Base-by-base conservation (phyloP, 2,329 filamentous ascomycete genomes). In the Blastomyces silverae region DNA sequence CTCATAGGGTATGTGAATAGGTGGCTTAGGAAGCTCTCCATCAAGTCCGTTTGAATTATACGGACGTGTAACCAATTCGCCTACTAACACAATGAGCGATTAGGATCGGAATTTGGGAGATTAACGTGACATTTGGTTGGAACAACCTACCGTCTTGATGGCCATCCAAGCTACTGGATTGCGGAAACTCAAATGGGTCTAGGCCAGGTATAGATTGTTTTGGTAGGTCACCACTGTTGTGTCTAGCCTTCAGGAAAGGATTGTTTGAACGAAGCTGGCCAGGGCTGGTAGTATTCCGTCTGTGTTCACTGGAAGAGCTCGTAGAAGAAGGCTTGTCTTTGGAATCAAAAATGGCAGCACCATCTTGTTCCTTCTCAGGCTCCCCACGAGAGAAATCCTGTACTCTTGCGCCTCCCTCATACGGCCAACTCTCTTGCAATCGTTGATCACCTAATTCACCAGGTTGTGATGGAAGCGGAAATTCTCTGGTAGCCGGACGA, bases 201-300 rank as follows among this genome's bases (percentile, higher is more conserved):
- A 15, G 39, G 11, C 52, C 25, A 57, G 52, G 7, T 48, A n/a
- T 42, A 34, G 62, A 58, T 25, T 15, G 22, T 57, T 57, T 46
- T 17, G 6, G 39, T 7, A 10, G 59, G 28, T n/a, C 50, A 64
- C 37, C 58, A 15, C 42, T 64, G 60, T 31, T 63, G 25, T 70
- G 66, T 39, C 70, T 70, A 2, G 73, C 65, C 63, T 74, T 77
- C 61, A 78, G 57, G 55, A 78, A 78, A 6, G 76, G 76, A 50
- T 78, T 78, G 60, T 78, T 78, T 20, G 76, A 78, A 62, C 71
- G 74, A 31, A 78, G 69, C 57, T 72, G 59, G 22, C 53, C 31
- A 15, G 17, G 22, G 8, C 44, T 50, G 15, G 46, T 13, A 8
- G 64, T 44, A 42, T 57, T 4, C 13, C 10, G 37, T 28, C 44